A percentile compares a stretch with the other conserved stretches of the same genome.
These are phyloP conservation scores for Exserohilum rostratum DNA, from an alignment of 2,329 filamentous ascomycete genomes.

Conservation along the genomic window DNA sequence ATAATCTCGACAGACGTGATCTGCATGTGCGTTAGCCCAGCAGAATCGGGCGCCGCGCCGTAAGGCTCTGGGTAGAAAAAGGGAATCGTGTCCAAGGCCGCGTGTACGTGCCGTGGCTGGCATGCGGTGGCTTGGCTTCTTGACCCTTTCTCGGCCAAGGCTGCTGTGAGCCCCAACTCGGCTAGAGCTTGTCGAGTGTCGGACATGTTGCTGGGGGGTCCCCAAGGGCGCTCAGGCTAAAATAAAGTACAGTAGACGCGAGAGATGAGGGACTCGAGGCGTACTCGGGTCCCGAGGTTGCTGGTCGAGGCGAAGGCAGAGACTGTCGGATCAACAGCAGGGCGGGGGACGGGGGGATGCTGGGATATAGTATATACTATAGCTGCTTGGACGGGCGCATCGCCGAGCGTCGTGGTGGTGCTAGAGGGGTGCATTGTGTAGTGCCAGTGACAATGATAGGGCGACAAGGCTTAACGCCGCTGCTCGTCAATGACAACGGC, in stretches of 20 bases:
- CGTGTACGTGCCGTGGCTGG: slow-evolving; percentile 8
- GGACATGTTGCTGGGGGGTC: background rate
- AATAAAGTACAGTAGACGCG: background rate
- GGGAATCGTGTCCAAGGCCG: background rate
- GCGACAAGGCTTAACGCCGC: slow-evolving; percentile 14
- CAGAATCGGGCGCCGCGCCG: background rate
- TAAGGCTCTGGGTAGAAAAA: background rate
- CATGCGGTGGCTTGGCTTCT: slow-evolving; percentile 8
- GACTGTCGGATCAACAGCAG: too few relatives aligned
- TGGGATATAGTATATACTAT: background rate
- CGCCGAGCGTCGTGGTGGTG: slow-evolving; percentile 11
- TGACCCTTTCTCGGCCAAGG: slow-evolving; percentile 2
- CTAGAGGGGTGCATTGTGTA: background rate
- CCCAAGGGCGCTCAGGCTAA: slow-evolving; percentile 2
- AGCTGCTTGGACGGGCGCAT: slow-evolving; percentile 21
- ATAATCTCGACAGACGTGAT: slow-evolving; percentile 1
- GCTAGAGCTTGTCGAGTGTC: background rate
- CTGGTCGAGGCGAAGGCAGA: too few relatives aligned
- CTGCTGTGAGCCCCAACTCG: background rate
- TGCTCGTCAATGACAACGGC: slow-evolving; percentile 12
- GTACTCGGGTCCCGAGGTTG: too few relatives aligned
- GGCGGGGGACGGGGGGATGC: background rate
- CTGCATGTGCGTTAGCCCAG: background rate
- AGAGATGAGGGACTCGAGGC: slow-evolving; percentile 1
- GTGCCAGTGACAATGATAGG: slow-evolving; percentile 12